Conservation (phyloP, 2,329 filamentous ascomycete species). For the Colletotrichum spaethianum region DNA sequence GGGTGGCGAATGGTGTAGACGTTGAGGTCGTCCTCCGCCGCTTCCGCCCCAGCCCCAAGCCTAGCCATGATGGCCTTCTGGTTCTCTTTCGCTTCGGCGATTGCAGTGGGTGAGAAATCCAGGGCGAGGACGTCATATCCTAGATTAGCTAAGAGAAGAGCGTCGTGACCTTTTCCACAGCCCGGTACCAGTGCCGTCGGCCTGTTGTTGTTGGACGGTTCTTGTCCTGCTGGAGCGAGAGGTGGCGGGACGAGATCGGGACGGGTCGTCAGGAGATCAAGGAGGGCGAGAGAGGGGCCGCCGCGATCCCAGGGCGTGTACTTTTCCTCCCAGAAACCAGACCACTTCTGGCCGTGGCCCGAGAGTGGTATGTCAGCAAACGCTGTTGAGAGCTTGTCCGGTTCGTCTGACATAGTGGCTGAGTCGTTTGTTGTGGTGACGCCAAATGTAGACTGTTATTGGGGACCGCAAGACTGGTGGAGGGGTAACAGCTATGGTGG, state of each 20-base stretch:
- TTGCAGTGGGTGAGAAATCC: conserved; percentile 70
- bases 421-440: not conserved
- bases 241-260: conserved; percentile 58
- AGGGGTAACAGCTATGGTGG: not conserved
- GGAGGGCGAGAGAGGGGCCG: conserved; percentile 66
- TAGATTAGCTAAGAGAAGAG: conserved; percentile 79
- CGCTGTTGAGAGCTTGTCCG: conserved; percentile 49
- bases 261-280: conserved; percentile 64
- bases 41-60: conserved; percentile 46
- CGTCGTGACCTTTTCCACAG: conserved; percentile 87
- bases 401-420: conserved; percentile 44
- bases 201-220: not conserved
- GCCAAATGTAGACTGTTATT: not conserved
- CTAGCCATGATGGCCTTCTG: conserved; percentile 46
- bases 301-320: conserved; percentile 71
- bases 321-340: conserved; percentile 61
- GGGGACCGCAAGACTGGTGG: not conserved
- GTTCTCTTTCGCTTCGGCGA: conserved; percentile 62
- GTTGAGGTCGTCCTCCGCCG: conserved; percentile 56
- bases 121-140: conserved; percentile 85
- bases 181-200: conserved; percentile 79
- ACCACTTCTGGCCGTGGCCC: conserved; percentile 59
- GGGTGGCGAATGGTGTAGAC: conserved; percentile 59
- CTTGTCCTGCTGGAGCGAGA: not conserved
- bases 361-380: conserved; percentile 53